A percentile compares a stretch with the other conserved stretches of the same genome.
Evolutionary conservation across 1,284 basidiomycete species (phyloP).

Genomic region (Meira miltonrushii): DNA sequence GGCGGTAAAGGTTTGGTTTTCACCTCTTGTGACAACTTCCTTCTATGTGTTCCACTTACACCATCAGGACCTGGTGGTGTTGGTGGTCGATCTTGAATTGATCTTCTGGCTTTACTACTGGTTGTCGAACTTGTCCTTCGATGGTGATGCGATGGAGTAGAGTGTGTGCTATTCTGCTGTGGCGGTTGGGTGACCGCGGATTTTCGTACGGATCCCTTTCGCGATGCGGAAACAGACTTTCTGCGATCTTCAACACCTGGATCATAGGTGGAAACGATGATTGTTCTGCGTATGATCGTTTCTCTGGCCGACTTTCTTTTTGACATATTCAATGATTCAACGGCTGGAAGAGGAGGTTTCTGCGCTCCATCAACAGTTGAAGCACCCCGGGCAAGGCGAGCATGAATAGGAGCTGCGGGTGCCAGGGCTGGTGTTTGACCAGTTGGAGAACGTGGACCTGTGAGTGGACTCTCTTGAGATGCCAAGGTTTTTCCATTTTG

Average conservation of each 20-base stretch:
- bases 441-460: constrained; percentile 13
- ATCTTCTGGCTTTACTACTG: constrained; percentile 18
- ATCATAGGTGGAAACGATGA: constrained; percentile 37
- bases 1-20: constrained; percentile 13
- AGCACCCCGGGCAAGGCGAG: constrained; percentile 23
- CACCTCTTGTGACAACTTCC: constrained; percentile 17
- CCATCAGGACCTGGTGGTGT: constrained; percentile 18
- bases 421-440: constrained; percentile 11
- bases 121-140: not conserved
- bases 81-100: constrained; percentile 20
- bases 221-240: constrained; percentile 6
- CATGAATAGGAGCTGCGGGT: not conserved
- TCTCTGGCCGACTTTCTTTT: constrained; percentile 32
- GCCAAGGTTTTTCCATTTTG: constrained; percentile 2
- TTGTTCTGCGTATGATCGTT: constrained; percentile 40
- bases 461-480: not conserved
- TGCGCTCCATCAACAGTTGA: not conserved
- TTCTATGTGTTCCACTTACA: constrained; percentile 14
- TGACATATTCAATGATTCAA: not conserved
- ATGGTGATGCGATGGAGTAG: not conserved
- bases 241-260: constrained; percentile 19
- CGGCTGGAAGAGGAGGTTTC: not conserved
- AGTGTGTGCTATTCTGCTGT: not conserved
- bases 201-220: not conserved
- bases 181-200: not conserved